phyloP scores from a whole-genome alignment of 345 rosid genomes.

The Balakata baccata region DNA sequence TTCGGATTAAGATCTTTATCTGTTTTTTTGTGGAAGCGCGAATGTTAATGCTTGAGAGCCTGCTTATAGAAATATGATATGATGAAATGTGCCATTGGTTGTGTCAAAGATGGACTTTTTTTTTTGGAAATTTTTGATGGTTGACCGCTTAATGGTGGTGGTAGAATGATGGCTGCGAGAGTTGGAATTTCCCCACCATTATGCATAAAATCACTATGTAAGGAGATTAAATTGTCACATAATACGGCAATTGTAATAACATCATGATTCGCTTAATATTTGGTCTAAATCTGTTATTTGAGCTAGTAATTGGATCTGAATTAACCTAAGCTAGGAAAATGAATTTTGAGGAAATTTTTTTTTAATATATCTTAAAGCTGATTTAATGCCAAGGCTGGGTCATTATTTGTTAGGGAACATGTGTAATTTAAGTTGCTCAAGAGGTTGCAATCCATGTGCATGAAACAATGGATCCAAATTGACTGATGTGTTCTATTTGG shows the following conservation, averaged over 20 bases:
- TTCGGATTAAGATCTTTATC: slow-evolving; percentile 13
- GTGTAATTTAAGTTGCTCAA: no score
- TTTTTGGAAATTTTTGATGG: background rate
- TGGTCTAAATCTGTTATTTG: background rate
- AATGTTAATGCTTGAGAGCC: background rate
- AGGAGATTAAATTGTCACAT: background rate
- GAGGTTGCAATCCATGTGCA: no score
- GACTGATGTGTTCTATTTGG: no score
- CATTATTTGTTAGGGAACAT: no score
- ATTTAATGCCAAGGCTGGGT: no score
- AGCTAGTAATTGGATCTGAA: slow-evolving; percentile 2
- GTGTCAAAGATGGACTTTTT: slow-evolving; percentile 2
- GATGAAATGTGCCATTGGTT: background rate
- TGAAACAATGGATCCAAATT: no score
- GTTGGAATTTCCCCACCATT: background rate
- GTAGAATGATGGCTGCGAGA: background rate
- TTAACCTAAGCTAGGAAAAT: background rate
- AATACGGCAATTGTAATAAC: background rate
- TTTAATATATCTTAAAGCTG: no score
- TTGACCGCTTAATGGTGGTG: background rate
- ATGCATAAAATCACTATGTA: background rate
- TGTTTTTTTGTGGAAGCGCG: background rate
- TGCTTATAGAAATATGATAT: background rate
- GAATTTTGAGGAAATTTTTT: no score
- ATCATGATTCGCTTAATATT: background rate